These are phyloP conservation scores for Jackrogersella minutella DNA, from an alignment of 495 filamentous ascomycete genomes.

Conservation along the genomic window DNA sequence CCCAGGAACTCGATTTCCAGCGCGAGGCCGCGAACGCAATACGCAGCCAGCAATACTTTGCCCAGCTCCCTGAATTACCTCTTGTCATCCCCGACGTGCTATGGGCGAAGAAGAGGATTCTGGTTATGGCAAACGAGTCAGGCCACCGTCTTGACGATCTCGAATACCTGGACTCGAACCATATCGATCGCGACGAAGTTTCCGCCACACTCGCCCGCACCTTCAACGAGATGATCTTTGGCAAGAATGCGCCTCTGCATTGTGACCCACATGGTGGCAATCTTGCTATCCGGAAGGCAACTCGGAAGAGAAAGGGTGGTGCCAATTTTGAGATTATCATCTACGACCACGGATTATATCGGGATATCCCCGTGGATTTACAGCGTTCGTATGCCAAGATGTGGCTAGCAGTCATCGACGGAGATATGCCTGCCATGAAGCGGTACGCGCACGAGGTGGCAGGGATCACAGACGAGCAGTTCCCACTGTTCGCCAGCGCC, in stretches of 20 bases:
- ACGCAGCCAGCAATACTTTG: slow-evolving; percentile 79
- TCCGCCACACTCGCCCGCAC: slow-evolving; percentile 89
- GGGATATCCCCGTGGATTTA: slow-evolving; percentile 81
- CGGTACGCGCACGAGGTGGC: slow-evolving; percentile 89
- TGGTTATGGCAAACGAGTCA: slow-evolving; percentile 94
- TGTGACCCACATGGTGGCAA: slow-evolving; percentile 99
- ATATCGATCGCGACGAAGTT: slow-evolving; percentile 94
- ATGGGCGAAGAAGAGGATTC: slow-evolving; percentile 86
- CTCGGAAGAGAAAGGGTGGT: slow-evolving; percentile 56
- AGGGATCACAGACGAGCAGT: slow-evolving; percentile 88
- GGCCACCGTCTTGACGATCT: slow-evolving; percentile 91
- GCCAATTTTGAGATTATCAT: slow-evolving; percentile 94
- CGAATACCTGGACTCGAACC: slow-evolving; percentile 80
- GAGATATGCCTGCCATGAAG: slow-evolving; percentile 82
- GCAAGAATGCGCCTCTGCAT: slow-evolving; percentile 85
- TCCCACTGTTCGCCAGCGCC: slow-evolving; percentile 93
- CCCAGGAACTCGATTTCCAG: slow-evolving; percentile 89
- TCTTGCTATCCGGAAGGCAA: slow-evolving; percentile 85
- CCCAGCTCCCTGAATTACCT: slow-evolving; percentile 69
- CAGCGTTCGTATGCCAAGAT: slow-evolving; percentile 93
- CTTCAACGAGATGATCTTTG: slow-evolving; percentile 99
- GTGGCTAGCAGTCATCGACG: slow-evolving; percentile 95
- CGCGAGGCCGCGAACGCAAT: slow-evolving; percentile 88
- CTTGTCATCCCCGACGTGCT: slow-evolving; percentile 89
- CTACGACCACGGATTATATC: slow-evolving; percentile 98